phyloP scores from a whole-genome alignment of 176 grass and related monocot species.

The Eleusine coracana region DNA sequence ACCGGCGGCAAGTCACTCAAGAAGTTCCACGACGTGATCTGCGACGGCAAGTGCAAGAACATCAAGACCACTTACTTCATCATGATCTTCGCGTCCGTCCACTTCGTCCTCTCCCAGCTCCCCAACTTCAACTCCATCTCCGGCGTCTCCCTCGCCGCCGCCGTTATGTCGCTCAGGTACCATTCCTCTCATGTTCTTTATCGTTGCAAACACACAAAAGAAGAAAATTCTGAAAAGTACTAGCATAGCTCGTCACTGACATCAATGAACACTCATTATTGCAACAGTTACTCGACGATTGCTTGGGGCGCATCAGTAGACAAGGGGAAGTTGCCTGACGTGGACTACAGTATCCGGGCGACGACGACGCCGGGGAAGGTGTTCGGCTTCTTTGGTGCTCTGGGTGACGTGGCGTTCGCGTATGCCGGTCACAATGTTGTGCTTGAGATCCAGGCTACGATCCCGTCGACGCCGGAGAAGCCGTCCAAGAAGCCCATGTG shows the following conservation, averaged over 20 bases:
- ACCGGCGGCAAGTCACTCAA: conserved; percentile 84
- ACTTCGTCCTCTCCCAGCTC: conserved; percentile 85
- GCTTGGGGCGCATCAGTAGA: conserved; percentile 79
- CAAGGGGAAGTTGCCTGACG: conserved; percentile 58
- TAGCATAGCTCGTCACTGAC: background rate
- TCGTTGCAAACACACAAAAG: too few species aligned
- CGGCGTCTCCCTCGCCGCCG: conserved; percentile 83
- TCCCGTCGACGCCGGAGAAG: conserved; percentile 75
- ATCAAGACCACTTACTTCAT: conserved; percentile 90
- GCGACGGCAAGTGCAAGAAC: conserved; percentile 50
- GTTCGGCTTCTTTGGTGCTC: conserved; percentile 73
- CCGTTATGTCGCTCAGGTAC: conserved; percentile 87
- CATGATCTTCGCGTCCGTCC: conserved; percentile 87
- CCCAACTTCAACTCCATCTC: conserved; percentile 97
- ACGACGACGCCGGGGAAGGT: conserved; percentile 59
- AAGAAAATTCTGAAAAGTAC: too few species aligned
- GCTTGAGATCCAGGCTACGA: conserved; percentile 92
- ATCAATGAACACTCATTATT: too few species aligned
- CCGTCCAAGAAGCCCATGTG: conserved; percentile 98
- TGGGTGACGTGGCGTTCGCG: conserved; percentile 76
- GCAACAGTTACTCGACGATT: conserved; percentile 79
- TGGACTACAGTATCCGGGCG: conserved; percentile 53
- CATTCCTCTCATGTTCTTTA: background rate
- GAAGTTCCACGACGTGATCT: conserved; percentile 91
- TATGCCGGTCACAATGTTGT: conserved; percentile 92